A percentile compares a stretch with the other conserved stretches of the same genome.
Evolutionary conservation across 108 stramenopile species (phyloP).

Genomic region (Stephanodiscus triporus): DNA sequence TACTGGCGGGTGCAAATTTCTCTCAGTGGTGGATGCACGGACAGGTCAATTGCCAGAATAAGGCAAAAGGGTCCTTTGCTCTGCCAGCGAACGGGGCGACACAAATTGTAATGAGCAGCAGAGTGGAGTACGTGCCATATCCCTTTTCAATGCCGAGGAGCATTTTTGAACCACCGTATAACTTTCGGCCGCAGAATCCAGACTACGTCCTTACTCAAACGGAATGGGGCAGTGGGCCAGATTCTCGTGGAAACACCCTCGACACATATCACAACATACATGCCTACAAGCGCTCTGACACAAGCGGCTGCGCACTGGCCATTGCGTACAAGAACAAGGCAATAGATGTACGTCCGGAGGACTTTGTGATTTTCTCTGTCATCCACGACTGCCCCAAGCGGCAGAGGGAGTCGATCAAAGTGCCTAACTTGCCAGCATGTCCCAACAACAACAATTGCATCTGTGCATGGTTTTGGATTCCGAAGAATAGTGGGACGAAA

Average conservation of each 20-base stretch:
- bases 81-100: neutral
- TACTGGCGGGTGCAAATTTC: neutral
- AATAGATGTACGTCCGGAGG: neutral
- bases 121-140: neutral
- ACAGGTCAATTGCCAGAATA: neutral
- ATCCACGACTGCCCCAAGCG: slow-evolving; percentile 4
- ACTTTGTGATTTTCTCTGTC: neutral
- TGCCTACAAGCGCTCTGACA: neutral
- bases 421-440: slow-evolving; percentile 9
- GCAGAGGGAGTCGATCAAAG: neutral
- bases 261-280: neutral
- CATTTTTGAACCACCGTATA: too few relatives aligned
- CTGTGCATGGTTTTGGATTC: slow-evolving; percentile 5
- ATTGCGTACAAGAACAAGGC: slow-evolving; percentile 2
- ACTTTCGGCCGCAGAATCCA: neutral
- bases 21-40: slow-evolving; percentile 6
- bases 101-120: neutral
- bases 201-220: neutral
- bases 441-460: neutral
- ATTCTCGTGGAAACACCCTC: neutral
- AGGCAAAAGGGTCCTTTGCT: neutral
- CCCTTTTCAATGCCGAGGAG: neutral
- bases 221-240: neutral
- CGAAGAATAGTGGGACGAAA: slow-evolving; percentile 5
- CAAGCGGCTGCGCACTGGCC: neutral